Evolutionary conservation across 495 filamentous ascomycete genomes (phyloP), one percentile per base, ranked within the genome.

Genomic region (Neurospora sp.): DNA sequence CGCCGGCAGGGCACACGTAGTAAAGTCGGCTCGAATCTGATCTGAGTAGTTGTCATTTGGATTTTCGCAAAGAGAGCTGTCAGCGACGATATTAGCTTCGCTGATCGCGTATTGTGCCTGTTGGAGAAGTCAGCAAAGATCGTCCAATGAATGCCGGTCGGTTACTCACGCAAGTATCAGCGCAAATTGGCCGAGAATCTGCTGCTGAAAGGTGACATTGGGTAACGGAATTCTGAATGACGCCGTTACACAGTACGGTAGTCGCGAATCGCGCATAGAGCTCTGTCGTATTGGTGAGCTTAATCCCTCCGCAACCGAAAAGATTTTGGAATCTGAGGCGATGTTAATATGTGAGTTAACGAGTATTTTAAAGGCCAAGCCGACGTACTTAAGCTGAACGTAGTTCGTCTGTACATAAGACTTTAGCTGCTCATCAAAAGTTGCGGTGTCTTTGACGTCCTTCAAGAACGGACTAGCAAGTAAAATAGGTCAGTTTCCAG

Each of bases 181-280:
- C 95, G 83, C 96, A 99, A 39, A 98, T 85, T 5, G 96, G 96
- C 61, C 85, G 82, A 6, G 92, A 89, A 39, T 91, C 81, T 68
- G 85, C 80, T 7, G 82, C 78, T 2, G 90, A 88, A 41, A 97
- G 83, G 18, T 83, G 79, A 81, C 96, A 98, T 42, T 85, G 80
- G n/a, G 78, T 73, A 75, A 91, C 90, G 35, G 96, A 99, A 78
- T 93, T 94, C 81, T 98, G 96, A 71, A 99, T 88, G 80, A 99
- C 92, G 73, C 92, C 89, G 86, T 94, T 98, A 88, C 96, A 99
- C 75, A 99, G 87, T 79, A 94, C 89, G 76, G 92, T 95, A 69
- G 89, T 95, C 14, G 94, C 97, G 82, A 94, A 99, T 77, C 94
- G 91, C 31, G 96, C 96, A 83, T 99, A 99, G 77, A 93, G 88